phyloP scores from a whole-genome alignment of 2,329 filamentous ascomycete genomes.

The Lachnellula occidentalis region DNA sequence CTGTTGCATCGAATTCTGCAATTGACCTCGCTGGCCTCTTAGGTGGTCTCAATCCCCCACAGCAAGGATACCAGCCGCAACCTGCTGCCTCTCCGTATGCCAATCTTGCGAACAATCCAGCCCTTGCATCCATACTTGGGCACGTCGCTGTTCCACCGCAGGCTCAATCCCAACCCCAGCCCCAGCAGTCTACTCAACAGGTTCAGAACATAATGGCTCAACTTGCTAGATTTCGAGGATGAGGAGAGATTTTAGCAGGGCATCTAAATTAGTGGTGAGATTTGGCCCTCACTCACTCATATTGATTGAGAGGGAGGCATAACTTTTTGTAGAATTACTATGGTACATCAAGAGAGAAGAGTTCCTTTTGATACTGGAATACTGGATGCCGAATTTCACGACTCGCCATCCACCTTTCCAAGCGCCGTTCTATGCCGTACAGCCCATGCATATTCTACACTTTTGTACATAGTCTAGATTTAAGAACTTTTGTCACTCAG shows the following conservation, averaged over 20 bases:
- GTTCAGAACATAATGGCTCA: slow-evolving; percentile 73
- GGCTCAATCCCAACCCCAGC: slow-evolving; percentile 26
- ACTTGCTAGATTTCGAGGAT: slow-evolving; percentile 59
- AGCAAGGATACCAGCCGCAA: slow-evolving; percentile 30
- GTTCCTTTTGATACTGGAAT: background rate
- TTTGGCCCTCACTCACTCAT: background rate
- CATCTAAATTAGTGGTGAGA: background rate
- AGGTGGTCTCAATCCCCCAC: slow-evolving; percentile 23
- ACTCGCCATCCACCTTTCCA: background rate
- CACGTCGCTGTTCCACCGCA: slow-evolving; percentile 19
- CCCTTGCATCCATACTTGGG: slow-evolving; percentile 23
- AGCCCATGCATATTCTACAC: slow-evolving; percentile 5
- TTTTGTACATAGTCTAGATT: slow-evolving; percentile 19
- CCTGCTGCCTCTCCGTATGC: slow-evolving; percentile 24
- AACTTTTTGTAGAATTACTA: background rate
- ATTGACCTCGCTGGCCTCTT: slow-evolving; percentile 31
- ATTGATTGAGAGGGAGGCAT: background rate
- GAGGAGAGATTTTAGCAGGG: slow-evolving; percentile 1
- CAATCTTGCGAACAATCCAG: slow-evolving; percentile 21
- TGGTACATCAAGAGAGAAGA: slow-evolving; percentile 9
- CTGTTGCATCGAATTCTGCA: slow-evolving; percentile 31
- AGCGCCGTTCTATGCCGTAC: slow-evolving; percentile 11
- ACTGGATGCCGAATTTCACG: background rate
- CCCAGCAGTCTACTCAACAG: slow-evolving; percentile 41
- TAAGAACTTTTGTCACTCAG: background rate